Evolutionary conservation across 2,329 filamentous ascomycete genomes (phyloP).

Genomic region (Stemphylium beticola): DNA sequence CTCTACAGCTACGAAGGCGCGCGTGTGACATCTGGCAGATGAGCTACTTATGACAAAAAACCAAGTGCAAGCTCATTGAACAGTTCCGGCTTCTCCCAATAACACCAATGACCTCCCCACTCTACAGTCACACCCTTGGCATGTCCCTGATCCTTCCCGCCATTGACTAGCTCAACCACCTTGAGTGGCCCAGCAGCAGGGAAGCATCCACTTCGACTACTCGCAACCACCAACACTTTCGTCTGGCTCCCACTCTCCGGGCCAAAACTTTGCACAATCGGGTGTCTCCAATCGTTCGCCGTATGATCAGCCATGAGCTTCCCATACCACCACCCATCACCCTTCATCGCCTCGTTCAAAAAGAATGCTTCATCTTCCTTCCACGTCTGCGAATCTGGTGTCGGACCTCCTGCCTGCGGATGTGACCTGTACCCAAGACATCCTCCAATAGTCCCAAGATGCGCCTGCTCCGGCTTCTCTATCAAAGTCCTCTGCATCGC

Average conservation of each 20-base stretch:
- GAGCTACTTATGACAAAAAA: conserved; percentile 9
- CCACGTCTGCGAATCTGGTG: conserved; percentile 17
- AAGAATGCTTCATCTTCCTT: conserved; percentile 35
- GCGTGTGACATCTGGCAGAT: too few species aligned
- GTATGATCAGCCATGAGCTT: conserved; percentile 42
- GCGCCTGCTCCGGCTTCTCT: conserved; percentile 17
- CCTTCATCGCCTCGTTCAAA: conserved; percentile 28
- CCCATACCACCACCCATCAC: conserved; percentile 36
- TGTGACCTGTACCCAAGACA: conserved; percentile 34
- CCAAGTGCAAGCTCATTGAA: conserved; percentile 30
- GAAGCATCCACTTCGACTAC: conserved; percentile 38
- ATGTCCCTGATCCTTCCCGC: conserved; percentile 7
- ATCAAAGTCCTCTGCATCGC: conserved; percentile 22
- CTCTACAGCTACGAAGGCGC: neutral
- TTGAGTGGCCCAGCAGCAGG: conserved; percentile 31
- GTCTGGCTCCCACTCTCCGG: conserved; percentile 20
- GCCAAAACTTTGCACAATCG: conserved; percentile 29
- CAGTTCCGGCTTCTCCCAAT: conserved; percentile 36
- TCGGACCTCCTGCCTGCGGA: conserved; percentile 22
- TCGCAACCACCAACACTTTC: conserved; percentile 32
- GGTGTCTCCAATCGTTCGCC: conserved; percentile 32
- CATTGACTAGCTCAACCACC: conserved; percentile 31
- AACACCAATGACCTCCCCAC: conserved; percentile 44
- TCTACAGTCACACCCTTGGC: conserved; percentile 27
- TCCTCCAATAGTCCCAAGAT: conserved; percentile 29